Evolutionary conservation across 192 early-diverging fungal genomes (phyloP), one percentile per base, ranked within the genome.

Genomic region (Coemansia sp.): DNA sequence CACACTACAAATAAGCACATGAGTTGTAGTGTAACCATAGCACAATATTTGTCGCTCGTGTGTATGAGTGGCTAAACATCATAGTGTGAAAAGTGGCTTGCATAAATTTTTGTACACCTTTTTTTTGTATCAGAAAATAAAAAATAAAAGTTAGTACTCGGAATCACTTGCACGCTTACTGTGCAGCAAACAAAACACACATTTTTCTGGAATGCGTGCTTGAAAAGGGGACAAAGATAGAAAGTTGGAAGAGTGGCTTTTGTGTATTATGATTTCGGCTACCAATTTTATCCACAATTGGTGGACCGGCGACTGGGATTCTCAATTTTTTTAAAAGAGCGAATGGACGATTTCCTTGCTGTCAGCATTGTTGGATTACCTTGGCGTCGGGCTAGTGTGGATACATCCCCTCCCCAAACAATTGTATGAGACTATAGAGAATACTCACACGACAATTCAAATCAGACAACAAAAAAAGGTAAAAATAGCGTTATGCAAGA

Each of bases 1-100:
- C 55, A 58, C 55, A 58, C 27, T 13, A 58, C 46, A 48, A 48
- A 48, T 45, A 55, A 55, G 31, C 3, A 29, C 9, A 55, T 31
- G n/a, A 24, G 24, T 24, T 24, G 19, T 20, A 7, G 55, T 58
- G 55, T 58, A 58, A 58, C 55, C 29, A 58, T 1, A 8, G 55
- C 2, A 58, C 55, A 58, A 34, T 5, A 17, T 13, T 29, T 55
- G n/a, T 29, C 29, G 22, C 27, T 55, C 27, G n/a, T 27, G 51
- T 10, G 51, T 29, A 29, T 29, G 55, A 58, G 55, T 58, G 55
- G 55, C 55, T 58, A 31, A 39, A 12, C 55, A 32, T 31, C 4
- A 10, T 58, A 32, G 29, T 29, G 12, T 7, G 1, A 34, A 58
- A 58, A 55, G 51, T 34, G 55, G 55, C 55, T 58, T 58, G 55